Base-by-base conservation (phyloP, 2,329 filamentous ascomycete species). In the Didymella glomerata region DNA sequence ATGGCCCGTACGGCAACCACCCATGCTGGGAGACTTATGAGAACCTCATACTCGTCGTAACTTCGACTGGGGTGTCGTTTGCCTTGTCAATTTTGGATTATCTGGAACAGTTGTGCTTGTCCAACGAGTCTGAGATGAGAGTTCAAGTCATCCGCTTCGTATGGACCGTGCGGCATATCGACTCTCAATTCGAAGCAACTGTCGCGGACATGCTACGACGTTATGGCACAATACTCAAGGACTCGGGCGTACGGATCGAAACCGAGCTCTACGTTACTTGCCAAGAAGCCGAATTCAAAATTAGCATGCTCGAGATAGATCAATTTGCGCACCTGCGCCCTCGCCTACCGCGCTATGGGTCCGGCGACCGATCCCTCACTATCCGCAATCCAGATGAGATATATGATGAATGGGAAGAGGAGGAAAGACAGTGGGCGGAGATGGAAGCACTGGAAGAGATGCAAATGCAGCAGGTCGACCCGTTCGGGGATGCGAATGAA, bases 1-100 rank as follows among this genome's bases (percentile, higher is more conserved):
- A 72, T 38, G 72, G 72, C 0, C 70, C 72, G 2, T 73, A 71
- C 28, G 72, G 72, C 9, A 48, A 25, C 3, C 50, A 65, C 11
- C 68, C 68, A 5, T 34, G n/a, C 4, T 74, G 72, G 72, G 61
- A 68, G 41, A 38, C 61, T 1, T 68, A 69, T 24, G 68, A 70
- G 28, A 66, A 65, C 14, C 48, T 74, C 0, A 30, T 69, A 7
- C 50, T 74, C 3, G 27, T 74, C 11, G 57, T 66, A 2, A 66
- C 67, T 1, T 71, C 69, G 11, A 69, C 69, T 2, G 72, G 72
- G 1, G 67, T 73, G 1, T 68, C 70, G 0, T 73, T 73, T 32
- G 62, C 59, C 0, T 41, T 74, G 0, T 64, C 70, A 1, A 65
- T 73, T 6, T 47, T 74, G 38, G 66, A 72, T 20, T 68, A 70